Conservation (phyloP, 495 filamentous ascomycete species). For the Usnea hakonensis region DNA sequence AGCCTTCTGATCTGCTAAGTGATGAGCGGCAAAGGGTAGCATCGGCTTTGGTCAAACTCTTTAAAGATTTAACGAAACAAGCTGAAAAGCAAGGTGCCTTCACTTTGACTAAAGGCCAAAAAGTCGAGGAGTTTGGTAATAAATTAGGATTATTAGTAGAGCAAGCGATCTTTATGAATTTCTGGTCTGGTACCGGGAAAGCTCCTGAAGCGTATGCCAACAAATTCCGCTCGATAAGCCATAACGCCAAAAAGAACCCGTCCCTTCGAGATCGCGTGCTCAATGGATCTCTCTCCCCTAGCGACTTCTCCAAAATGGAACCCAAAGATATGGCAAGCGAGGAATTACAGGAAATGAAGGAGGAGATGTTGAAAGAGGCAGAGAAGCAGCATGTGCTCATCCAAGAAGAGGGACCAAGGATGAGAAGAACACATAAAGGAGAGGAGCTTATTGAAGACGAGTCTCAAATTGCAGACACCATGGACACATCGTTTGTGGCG, state of each 20-base stretch:
- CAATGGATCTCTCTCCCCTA: constrained; percentile 56
- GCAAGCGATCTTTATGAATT: constrained; percentile 54
- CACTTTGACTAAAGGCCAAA: constrained; percentile 46
- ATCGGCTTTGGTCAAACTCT: constrained; percentile 43
- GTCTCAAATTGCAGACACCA: constrained; percentile 33
- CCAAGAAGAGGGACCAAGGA: constrained; percentile 72
- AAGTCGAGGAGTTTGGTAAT: constrained; percentile 43
- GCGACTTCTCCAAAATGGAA: constrained; percentile 72
- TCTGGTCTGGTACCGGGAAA: constrained; percentile 43
- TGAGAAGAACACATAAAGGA: constrained; percentile 89
- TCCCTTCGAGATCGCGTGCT: constrained; percentile 71
- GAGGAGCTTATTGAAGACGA: constrained; percentile 82
- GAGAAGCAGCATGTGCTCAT: constrained; percentile 85
- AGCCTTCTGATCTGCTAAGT: constrained; percentile 39
- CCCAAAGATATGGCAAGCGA: constrained; percentile 85
- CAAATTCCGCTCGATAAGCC: constrained; percentile 57
- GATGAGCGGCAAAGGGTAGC: constrained; percentile 45
- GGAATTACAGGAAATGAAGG: constrained; percentile 72
- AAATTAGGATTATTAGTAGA: constrained; percentile 66
- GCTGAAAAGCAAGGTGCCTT: constrained; percentile 44
- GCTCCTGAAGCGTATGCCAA: constrained; percentile 45
- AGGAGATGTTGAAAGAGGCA: constrained; percentile 64
- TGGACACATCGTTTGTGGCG: constrained; percentile 44
- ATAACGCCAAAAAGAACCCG: constrained; percentile 81
- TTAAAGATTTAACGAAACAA: constrained; percentile 45